Base-by-base conservation (phyloP, 192 early-diverging fungal genomes). In the Gryganskiella cystojenkinii region DNA sequence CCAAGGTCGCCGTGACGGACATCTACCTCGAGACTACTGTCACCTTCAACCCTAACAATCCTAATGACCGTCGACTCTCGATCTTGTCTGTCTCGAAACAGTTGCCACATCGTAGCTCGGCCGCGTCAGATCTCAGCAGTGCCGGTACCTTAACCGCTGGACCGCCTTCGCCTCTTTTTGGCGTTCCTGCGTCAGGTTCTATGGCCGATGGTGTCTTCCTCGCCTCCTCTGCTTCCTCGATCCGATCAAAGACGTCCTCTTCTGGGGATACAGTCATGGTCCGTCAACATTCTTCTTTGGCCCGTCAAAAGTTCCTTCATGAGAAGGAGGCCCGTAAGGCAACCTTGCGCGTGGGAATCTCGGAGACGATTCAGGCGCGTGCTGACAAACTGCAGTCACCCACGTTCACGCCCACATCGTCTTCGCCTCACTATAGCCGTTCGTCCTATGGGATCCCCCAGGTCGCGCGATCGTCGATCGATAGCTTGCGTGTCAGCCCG, bases 281-380 rank as follows among this genome's bases (percentile, higher is more conserved):
- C 60, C 25, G 31, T 24, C 9, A 31, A 30, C 33, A 44, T n/a
- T 55, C 63, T 4, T 59, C 64, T 19, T 37, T 63, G 31, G 49
- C 47, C 19, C 54, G 66, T 2, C 65, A 69, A 43, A 55, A 56
- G 47, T 68, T 68, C 56, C 34, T 69, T 54, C 44, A 20, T 4
- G 74, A 69, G 47, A 67, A 51, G 60, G 67, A 78, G 28, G 28
- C 43, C 15, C 53, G 74, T 17, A 78, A 78, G 64, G 61, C 74
- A 2, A 69, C 61, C 0, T 47, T 78, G 2, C 65, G 67, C 20
- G 31, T 78, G 0, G 65, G 74, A 6, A 60, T 66, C 2, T 50
- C 53, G 6, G 61, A 51, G 22, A 17, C 28, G 1, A 78, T 78
- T 56, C 61, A 69, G 34, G 61, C 66, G 14, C 57, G 45, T 20